Percentiles rank a stretch among this genome's conserved stretches.
These are phyloP conservation scores for Aspergillus sp. DNA, from an alignment of 2,329 filamentous ascomycete species.

Conservation along the genomic window DNA sequence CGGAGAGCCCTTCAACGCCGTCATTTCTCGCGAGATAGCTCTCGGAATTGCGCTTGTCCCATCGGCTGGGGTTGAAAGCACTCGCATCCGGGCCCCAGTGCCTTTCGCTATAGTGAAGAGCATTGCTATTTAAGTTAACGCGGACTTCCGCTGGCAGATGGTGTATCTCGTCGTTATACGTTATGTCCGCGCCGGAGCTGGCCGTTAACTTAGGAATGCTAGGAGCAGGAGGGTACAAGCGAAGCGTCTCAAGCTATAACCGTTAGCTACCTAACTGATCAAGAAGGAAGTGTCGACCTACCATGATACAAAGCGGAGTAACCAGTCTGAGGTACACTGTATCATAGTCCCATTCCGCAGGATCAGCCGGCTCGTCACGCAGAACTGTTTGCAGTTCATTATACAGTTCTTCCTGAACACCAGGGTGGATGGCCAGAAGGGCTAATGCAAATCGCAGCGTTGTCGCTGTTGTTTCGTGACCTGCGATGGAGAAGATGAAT, in stretches of 20 bases:
- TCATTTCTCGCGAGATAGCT: conserved; percentile 23
- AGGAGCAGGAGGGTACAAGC: conserved; percentile 40
- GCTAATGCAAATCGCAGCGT: conserved; percentile 45
- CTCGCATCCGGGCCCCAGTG: conserved; percentile 23
- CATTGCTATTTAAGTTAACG: conserved; percentile 17
- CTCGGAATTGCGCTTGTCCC: conserved; percentile 20
- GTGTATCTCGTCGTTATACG: conserved; percentile 13
- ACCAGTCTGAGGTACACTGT: conserved; percentile 41
- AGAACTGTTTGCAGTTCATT: conserved; percentile 39
- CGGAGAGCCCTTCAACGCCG: conserved; percentile 13
- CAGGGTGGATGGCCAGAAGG: conserved; percentile 47
- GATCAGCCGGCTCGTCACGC: conserved; percentile 16
- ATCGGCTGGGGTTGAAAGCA: conserved; percentile 18
- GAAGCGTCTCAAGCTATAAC: conserved; percentile 44
- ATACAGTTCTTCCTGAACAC: conserved; percentile 48
- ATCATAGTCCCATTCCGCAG: conserved; percentile 35
- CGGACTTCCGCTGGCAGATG: conserved; percentile 15
- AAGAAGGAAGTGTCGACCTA: neutral
- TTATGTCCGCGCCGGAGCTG: conserved; percentile 13
- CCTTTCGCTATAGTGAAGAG: conserved; percentile 21
- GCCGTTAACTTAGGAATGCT: conserved; percentile 30
- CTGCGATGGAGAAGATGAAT: conserved; percentile 52
- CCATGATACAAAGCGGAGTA: conserved; percentile 24
- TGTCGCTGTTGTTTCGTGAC: conserved; percentile 53
- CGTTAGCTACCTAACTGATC: neutral